Conservation (phyloP, 2,329 filamentous ascomycete genomes). For the Pseudogymnoascus sp. region DNA sequence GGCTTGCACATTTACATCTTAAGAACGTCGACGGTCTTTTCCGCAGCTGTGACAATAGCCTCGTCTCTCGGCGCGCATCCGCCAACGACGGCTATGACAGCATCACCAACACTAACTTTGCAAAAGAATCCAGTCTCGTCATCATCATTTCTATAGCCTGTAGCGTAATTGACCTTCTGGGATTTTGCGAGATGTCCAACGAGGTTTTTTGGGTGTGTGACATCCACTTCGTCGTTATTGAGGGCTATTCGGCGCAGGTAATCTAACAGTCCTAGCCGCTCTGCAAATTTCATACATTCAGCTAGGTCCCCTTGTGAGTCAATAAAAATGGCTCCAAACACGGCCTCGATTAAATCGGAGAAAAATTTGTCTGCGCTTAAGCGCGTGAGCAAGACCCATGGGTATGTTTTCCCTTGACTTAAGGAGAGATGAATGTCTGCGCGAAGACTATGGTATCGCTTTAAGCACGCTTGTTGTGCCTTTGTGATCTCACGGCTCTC, state of each 20-base stretch:
- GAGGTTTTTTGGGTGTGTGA: slow-evolving; percentile 57
- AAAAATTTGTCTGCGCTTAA: slow-evolving; percentile 66
- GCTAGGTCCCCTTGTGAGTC: slow-evolving; percentile 61
- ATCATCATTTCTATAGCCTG: slow-evolving; percentile 23
- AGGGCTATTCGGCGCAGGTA: slow-evolving; percentile 53
- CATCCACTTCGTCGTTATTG: slow-evolving; percentile 43
- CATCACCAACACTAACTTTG: not conserved
- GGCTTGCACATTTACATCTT: not conserved
- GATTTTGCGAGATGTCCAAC: slow-evolving; percentile 50
- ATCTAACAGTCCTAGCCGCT: slow-evolving; percentile 54
- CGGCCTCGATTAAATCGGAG: slow-evolving; percentile 72
- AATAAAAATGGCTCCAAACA: slow-evolving; percentile 75
- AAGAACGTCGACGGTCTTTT: not conserved
- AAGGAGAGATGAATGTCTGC: slow-evolving; percentile 35
- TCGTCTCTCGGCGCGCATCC: not conserved
- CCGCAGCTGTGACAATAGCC: not conserved
- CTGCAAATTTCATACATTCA: slow-evolving; percentile 51
- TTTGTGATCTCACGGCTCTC: too few relatives aligned
- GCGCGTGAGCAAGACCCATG: slow-evolving; percentile 63
- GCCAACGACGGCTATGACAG: not conserved
- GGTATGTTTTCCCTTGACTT: slow-evolving; percentile 46
- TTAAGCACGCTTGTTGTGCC: too few relatives aligned
- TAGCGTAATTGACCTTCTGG: slow-evolving; percentile 46
- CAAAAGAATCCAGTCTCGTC: not conserved
- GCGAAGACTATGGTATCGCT: too few relatives aligned